These are phyloP conservation scores for Coemansia sp. DNA, from an alignment of 192 early-diverging fungal species.

Conservation along the genomic window DNA sequence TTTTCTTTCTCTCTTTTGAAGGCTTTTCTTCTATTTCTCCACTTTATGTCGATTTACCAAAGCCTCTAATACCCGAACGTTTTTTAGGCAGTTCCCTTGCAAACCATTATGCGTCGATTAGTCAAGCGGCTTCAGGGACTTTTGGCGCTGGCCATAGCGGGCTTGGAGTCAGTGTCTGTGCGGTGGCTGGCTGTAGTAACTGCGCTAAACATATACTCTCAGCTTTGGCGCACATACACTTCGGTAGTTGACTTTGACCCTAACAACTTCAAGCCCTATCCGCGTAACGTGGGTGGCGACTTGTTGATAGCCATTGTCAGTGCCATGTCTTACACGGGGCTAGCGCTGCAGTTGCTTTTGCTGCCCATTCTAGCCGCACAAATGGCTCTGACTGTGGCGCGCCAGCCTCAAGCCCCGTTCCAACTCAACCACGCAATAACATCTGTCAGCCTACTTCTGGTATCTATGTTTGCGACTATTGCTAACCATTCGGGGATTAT, in stretches of 20 bases:
- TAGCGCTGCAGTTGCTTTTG: conserved; percentile 8
- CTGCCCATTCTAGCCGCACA: background rate
- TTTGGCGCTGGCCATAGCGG: background rate
- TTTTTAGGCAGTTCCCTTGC: background rate
- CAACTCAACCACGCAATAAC: background rate
- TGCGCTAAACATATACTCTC: conserved; percentile 10
- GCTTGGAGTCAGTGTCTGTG: background rate
- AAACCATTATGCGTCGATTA: background rate
- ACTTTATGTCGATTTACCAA: background rate
- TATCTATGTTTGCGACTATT: conserved; percentile 14
- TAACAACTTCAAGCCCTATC: background rate
- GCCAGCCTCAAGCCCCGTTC: background rate
- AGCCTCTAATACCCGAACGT: background rate
- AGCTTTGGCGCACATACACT: conserved; percentile 13
- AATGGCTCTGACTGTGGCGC: background rate
- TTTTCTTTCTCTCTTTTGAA: too few relatives aligned
- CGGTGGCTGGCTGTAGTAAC: conserved; percentile 8
- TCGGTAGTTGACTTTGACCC: background rate
- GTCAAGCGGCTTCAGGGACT: background rate
- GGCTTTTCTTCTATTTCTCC: background rate
- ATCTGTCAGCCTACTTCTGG: background rate
- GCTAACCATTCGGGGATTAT: conserved; percentile 31
- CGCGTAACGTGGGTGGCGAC: background rate
- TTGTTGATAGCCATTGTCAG: conserved; percentile 7
- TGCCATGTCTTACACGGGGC: conserved; percentile 2